Evolutionary conservation across 352 stramenopile species (phyloP).

Genomic region (Globisporangium cylindrosporum): DNA sequence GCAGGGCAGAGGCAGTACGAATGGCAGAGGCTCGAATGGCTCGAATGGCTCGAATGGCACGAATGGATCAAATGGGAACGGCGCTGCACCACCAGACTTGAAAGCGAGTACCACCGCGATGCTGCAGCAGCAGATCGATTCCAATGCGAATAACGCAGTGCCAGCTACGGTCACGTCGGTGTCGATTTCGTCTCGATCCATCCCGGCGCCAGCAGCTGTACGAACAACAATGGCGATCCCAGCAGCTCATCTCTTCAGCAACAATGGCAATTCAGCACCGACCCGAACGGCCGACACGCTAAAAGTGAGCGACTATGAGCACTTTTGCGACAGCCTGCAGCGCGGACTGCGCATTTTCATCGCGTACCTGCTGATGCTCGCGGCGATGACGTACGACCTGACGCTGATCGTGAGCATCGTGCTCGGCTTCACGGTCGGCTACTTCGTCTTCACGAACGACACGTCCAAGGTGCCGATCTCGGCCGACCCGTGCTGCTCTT

Average conservation of each 20-base stretch:
- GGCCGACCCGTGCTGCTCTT: constrained; percentile 70
- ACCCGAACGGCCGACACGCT: background rate
- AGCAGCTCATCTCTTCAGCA: constrained; percentile 9
- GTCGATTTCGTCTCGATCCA: constrained; percentile 13
- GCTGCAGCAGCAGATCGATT: background rate
- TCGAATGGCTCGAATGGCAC: background rate
- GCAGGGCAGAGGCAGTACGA: constrained; percentile 16
- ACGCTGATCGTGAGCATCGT: constrained; percentile 60
- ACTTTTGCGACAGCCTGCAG: constrained; percentile 58
- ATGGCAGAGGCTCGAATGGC: background rate
- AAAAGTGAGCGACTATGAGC: constrained; percentile 51
- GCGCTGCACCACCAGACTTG: background rate
- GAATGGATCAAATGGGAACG: background rate
- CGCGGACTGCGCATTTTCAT: constrained; percentile 65
- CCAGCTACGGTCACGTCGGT: constrained; percentile 17
- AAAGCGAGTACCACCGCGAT: background rate
- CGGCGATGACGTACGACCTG: constrained; percentile 78
- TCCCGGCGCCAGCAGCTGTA: constrained; percentile 7
- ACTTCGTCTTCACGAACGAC: constrained; percentile 68
- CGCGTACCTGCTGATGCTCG: constrained; percentile 79
- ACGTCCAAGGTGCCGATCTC: constrained; percentile 65
- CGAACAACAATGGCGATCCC: constrained; percentile 4
- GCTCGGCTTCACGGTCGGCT: constrained; percentile 59
- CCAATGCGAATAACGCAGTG: constrained; percentile 11
- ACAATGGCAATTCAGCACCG: constrained; percentile 11